These are phyloP conservation scores for Larix sibirica DNA, from an alignment of 83 land plant genomes.

Conservation along the genomic window DNA sequence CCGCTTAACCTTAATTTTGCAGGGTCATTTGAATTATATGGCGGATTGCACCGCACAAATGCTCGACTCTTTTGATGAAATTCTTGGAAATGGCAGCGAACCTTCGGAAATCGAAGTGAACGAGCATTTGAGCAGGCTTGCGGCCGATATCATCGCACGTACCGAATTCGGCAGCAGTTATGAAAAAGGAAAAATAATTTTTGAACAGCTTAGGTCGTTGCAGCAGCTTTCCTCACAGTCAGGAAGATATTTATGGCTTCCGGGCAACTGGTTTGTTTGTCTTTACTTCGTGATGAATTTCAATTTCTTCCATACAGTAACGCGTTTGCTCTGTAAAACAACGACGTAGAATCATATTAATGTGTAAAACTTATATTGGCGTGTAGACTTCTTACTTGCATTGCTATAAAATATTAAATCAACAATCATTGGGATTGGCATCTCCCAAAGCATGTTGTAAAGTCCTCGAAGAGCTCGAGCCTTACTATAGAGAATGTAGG, in stretches of 20 bases:
- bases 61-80: conserved; percentile 21
- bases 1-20: background rate
- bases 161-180: conserved; percentile 69
- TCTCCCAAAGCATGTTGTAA: no score
- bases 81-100: background rate
- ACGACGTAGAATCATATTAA: no score
- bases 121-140: conserved; percentile 40
- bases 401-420: no score
- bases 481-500: no score
- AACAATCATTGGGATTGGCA: no score
- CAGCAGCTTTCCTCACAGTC: conserved; percentile 60
- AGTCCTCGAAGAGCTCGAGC: no score
- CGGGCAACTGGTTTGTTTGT: conserved; percentile 65
- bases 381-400: no score
- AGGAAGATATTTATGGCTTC: conserved; percentile 60
- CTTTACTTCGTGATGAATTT: background rate
- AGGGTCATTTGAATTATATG: conserved; percentile 74
- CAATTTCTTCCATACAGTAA: no score
- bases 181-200: conserved; percentile 75
- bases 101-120: conserved; percentile 58
- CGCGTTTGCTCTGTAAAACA: no score
- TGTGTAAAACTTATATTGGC: no score
- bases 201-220: conserved; percentile 52
- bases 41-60: conserved; percentile 57
- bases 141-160: conserved; percentile 70